Conservation (phyloP, 2,329 filamentous ascomycete species). For the Mycocentrospora acerina region DNA sequence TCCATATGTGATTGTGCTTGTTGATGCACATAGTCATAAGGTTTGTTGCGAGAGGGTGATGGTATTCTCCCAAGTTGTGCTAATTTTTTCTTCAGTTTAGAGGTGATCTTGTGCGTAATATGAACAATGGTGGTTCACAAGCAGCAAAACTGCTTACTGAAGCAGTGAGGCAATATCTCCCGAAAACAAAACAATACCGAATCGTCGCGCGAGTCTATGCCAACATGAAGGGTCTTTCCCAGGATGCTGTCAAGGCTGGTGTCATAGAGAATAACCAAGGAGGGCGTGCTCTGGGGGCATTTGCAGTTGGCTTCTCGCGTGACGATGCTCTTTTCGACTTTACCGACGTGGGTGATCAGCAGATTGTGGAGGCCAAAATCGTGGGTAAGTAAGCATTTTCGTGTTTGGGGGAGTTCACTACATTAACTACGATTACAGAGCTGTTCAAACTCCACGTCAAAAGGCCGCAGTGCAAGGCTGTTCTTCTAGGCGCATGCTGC, state of each 20-base stretch:
- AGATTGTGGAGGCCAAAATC: constrained; percentile 3
- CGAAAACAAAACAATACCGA: neutral
- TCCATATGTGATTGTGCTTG: neutral
- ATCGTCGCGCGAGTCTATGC: neutral
- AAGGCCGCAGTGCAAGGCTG: too few relatives aligned
- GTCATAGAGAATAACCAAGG: neutral
- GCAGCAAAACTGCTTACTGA: neutral
- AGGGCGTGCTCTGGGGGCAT: neutral
- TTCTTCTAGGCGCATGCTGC: too few relatives aligned
- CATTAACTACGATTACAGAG: too few relatives aligned
- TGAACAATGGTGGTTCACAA: neutral
- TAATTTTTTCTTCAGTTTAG: neutral
- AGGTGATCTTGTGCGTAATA: neutral
- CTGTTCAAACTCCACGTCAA: too few relatives aligned
- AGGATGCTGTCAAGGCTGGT: neutral
- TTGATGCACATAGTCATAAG: constrained; percentile 1
- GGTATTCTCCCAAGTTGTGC: too few relatives aligned
- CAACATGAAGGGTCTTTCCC: neutral
- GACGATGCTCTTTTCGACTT: constrained; percentile 1
- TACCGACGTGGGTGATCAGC: constrained; percentile 2
- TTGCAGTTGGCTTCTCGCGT: constrained; percentile 6
- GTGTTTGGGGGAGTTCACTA: too few relatives aligned
- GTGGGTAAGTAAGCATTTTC: neutral
- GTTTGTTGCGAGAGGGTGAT: neutral
- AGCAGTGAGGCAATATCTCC: neutral